phyloP scores from a whole-genome alignment of 31 red algal genomes.

The Asparagopsis taxiformis region DNA sequence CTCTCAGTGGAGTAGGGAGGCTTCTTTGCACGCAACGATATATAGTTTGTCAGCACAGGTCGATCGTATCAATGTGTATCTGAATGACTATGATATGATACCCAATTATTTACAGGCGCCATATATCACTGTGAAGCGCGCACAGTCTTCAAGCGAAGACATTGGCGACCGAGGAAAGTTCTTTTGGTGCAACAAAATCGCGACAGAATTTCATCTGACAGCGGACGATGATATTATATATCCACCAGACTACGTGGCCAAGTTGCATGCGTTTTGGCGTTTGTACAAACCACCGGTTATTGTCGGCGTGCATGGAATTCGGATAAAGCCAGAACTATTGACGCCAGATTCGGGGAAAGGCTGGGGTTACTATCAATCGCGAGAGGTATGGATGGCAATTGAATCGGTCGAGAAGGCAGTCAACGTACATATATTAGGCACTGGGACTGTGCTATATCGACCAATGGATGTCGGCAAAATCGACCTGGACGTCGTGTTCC shows the following conservation, averaged over 20 bases:
- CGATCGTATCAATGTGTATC: slow-evolving; percentile 79
- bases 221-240: slow-evolving; percentile 94
- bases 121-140: slow-evolving; percentile 40
- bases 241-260: slow-evolving; percentile 68
- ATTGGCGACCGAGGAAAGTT: slow-evolving; percentile 94
- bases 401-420: slow-evolving; percentile 33
- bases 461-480: slow-evolving; percentile 42
- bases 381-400: slow-evolving; percentile 68
- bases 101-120: slow-evolving; percentile 62
- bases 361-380: slow-evolving; percentile 72
- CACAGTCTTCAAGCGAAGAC: slow-evolving; percentile 53
- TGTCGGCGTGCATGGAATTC: slow-evolving; percentile 88
- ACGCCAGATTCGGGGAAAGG: slow-evolving; percentile 15
- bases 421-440: slow-evolving; percentile 86
- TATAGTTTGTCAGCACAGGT: slow-evolving; percentile 70
- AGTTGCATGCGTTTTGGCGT: slow-evolving; percentile 34
- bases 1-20: slow-evolving; percentile 67
- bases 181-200: slow-evolving; percentile 61
- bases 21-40: slow-evolving; percentile 70
- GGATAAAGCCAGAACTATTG: slow-evolving; percentile 59
- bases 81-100: slow-evolving; percentile 84
- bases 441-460: slow-evolving; percentile 73
- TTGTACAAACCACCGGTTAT: slow-evolving; percentile 39
- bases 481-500: slow-evolving; percentile 45
- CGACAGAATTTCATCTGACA: slow-evolving; percentile 82